Conservation (phyloP, 2,329 filamentous ascomycete genomes). For the Xenoacremonium recifei region DNA sequence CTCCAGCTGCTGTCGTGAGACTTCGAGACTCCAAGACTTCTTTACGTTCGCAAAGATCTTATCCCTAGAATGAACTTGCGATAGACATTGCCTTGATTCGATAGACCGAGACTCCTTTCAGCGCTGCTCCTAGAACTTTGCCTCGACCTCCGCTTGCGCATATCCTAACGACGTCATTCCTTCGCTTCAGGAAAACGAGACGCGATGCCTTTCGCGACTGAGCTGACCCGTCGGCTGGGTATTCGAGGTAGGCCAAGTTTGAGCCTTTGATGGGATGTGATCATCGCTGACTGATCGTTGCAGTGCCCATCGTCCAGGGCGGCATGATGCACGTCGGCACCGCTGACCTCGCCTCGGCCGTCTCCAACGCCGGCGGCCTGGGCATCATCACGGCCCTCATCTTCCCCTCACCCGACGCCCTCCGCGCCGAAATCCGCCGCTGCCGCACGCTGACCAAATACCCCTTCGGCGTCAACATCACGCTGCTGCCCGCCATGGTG, state of each 20-base stretch:
- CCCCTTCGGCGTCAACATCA: constrained; percentile 93
- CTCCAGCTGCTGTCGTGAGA: too few relatives aligned
- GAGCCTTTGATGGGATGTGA: background rate
- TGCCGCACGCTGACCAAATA: constrained; percentile 76
- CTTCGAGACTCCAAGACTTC: too few relatives aligned
- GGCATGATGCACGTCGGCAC: constrained; percentile 88
- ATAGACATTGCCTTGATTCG: background rate
- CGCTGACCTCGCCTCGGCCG: constrained; percentile 73
- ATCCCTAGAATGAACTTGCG: background rate
- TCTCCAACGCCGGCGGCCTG: constrained; percentile 78
- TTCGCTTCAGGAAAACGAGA: background rate
- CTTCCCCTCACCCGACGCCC: constrained; percentile 85
- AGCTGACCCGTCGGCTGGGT: constrained; percentile 56
- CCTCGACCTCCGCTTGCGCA: background rate
- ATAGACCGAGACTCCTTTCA: background rate
- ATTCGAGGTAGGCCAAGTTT: constrained; percentile 43
- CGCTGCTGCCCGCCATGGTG: constrained; percentile 83
- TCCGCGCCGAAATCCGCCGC: constrained; percentile 88
- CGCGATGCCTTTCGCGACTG: constrained; percentile 57
- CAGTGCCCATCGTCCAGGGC: constrained; percentile 80
- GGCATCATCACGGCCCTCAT: constrained; percentile 87
- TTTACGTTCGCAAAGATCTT: too few relatives aligned
- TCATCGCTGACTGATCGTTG: background rate
- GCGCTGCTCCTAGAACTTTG: background rate
- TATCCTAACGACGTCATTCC: background rate